Conservation (phyloP, 2,329 filamentous ascomycete genomes). For the Capronia epimyces region DNA sequence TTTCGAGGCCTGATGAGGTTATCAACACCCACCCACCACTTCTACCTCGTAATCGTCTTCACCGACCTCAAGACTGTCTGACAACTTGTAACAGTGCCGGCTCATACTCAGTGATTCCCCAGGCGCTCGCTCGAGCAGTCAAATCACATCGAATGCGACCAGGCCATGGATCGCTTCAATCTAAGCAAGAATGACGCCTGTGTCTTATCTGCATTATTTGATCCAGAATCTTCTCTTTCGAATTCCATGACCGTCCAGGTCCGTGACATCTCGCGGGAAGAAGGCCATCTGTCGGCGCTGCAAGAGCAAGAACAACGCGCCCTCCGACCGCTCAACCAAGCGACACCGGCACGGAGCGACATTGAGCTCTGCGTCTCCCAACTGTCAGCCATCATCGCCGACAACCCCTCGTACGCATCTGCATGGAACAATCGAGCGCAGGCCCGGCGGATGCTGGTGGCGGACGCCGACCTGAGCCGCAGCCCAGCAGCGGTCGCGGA, state of each 20-base stretch:
- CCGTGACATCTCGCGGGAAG: constrained; percentile 21
- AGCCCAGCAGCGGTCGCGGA: constrained; percentile 22
- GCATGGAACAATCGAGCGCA: constrained; percentile 55
- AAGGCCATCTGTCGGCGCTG: constrained; percentile 37
- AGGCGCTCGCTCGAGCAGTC: not conserved
- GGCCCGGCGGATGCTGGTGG: constrained; percentile 38
- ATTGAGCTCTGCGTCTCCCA: constrained; percentile 35
- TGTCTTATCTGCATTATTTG: constrained; percentile 44
- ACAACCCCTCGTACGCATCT: constrained; percentile 48
- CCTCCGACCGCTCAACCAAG: constrained; percentile 35
- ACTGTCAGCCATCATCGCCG: constrained; percentile 41
- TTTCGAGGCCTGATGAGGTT: too few relatives aligned
- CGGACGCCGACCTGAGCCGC: constrained; percentile 22
- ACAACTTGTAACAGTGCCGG: too few relatives aligned
- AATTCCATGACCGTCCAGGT: constrained; percentile 27
- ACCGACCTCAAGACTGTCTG: too few relatives aligned
- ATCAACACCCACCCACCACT: not conserved
- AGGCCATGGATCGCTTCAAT: not conserved
- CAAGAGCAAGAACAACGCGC: constrained; percentile 39
- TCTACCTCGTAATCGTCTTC: too few relatives aligned
- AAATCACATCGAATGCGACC: not conserved
- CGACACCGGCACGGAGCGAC: constrained; percentile 24
- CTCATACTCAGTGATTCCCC: too few relatives aligned
- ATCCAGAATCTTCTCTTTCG: constrained; percentile 36
- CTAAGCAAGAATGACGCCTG: constrained; percentile 43